Conservation (phyloP, 805 yeast species). For the Zygosaccharomyces siamensis region DNA sequence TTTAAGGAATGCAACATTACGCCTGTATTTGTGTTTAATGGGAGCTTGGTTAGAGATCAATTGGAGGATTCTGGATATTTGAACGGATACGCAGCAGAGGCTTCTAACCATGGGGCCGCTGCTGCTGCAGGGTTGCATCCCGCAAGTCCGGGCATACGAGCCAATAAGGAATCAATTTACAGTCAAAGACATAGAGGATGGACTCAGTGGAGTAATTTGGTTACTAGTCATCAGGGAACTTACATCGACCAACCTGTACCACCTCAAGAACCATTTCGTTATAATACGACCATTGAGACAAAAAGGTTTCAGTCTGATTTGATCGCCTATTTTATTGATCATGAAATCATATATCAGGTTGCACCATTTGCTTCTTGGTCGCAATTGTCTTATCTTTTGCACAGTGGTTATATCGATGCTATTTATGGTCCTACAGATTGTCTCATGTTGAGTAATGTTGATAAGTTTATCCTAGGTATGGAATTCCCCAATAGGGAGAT, state of each 20-base stretch:
- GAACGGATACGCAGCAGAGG: conserved; percentile 25
- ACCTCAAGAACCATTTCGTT: conserved; percentile 48
- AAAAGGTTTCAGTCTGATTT: conserved; percentile 52
- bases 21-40: conserved; percentile 78
- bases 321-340: conserved; percentile 50
- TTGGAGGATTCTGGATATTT: conserved; percentile 30
- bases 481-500: conserved; percentile 63
- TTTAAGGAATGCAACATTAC: conserved; percentile 59
- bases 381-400: conserved; percentile 69
- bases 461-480: conserved; percentile 66
- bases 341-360: conserved; percentile 59
- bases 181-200: conserved; percentile 46
- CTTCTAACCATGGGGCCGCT: conserved; percentile 11
- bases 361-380: conserved; percentile 81
- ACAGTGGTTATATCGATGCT: conserved; percentile 56
- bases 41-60: conserved; percentile 43
- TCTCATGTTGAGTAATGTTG: conserved; percentile 55
- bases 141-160: conserved; percentile 15
- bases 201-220: conserved; percentile 38
- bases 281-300: conserved; percentile 45
- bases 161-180: conserved; percentile 33
- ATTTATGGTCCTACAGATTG: conserved; percentile 83
- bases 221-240: conserved; percentile 32
- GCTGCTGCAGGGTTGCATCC: conserved; percentile 11
- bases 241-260: conserved; percentile 35